A percentile compares a stretch with the other conserved stretches of the same genome.
Conservation (phyloP, 169 alveolate genomes). For the Plasmodium sp. region DNA sequence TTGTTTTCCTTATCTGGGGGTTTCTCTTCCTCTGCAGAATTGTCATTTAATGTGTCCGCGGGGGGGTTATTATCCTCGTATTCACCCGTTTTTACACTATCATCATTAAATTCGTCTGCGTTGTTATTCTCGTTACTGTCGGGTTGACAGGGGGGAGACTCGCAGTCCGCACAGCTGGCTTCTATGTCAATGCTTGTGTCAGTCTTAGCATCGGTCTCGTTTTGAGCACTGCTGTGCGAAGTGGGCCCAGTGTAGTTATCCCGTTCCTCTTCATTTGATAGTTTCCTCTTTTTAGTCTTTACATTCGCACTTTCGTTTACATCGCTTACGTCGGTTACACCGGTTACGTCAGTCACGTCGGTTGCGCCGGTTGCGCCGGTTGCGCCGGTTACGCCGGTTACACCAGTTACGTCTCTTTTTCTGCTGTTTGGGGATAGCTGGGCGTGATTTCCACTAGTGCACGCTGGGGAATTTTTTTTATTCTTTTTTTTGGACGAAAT, state of each 20-base stretch:
- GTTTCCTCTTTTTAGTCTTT: neutral
- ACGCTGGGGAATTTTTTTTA: neutral
- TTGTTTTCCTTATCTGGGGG: neutral
- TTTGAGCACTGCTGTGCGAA: neutral
- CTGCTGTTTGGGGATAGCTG: neutral
- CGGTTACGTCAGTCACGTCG: neutral
- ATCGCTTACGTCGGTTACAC: neutral
- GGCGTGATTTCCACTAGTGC: neutral
- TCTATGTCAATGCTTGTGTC: neutral
- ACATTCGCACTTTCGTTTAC: neutral
- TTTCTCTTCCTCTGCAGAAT: neutral
- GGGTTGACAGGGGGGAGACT: neutral
- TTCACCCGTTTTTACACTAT: neutral
- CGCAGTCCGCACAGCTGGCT: neutral
- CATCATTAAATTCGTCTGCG: neutral
- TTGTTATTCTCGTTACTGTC: neutral
- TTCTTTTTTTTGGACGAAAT: neutral
- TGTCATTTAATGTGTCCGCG: neutral
- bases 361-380: neutral
- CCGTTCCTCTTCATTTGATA: neutral
- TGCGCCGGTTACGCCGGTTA: neutral
- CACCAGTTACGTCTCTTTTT: slow-evolving; percentile 12
- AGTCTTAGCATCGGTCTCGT: neutral
- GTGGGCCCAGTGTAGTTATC: neutral
- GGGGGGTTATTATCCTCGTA: neutral